A percentile compares a stretch with the other conserved stretches of the same genome.
phyloP scores from a whole-genome alignment of 169 alveolate genomes.

The Plasmodium vinckei region DNA sequence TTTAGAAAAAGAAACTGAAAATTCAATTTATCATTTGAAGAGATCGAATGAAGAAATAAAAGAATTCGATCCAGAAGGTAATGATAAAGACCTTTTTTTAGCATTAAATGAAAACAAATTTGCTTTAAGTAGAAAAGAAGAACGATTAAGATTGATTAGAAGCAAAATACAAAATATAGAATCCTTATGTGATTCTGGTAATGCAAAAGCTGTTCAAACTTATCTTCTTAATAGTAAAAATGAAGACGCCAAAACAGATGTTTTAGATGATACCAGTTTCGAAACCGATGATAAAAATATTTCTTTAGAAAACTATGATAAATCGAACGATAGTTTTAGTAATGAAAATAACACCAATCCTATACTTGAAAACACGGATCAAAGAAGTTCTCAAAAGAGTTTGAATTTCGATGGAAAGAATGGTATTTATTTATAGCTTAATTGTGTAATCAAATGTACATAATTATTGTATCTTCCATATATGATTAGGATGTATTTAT shows the following conservation, averaged over 20 bases:
- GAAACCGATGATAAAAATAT: not conserved
- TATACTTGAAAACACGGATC: too few species aligned
- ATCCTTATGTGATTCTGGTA: not conserved
- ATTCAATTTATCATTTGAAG: slow-evolving; percentile 61
- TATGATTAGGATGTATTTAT: too few species aligned
- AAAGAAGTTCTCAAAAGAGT: too few species aligned
- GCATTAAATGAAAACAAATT: slow-evolving; percentile 70
- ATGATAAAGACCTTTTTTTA: slow-evolving; percentile 48
- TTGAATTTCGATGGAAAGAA: too few species aligned
- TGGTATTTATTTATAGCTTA: too few species aligned
- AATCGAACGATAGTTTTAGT: not conserved
- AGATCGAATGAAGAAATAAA: slow-evolving; percentile 71
- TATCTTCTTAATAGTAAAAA: not conserved
- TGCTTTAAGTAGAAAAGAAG: slow-evolving; percentile 53
- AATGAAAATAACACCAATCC: too few species aligned
- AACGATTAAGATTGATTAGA: slow-evolving; percentile 24
- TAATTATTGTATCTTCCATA: too few species aligned
- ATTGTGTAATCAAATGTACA: too few species aligned
- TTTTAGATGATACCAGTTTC: not conserved
- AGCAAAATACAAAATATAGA: slow-evolving; percentile 25
- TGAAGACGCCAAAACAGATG: not conserved
- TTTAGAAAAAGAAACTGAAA: slow-evolving; percentile 52
- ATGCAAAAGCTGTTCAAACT: not conserved
- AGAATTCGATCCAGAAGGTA: slow-evolving; percentile 49
- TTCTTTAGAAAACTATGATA: not conserved